These are phyloP conservation scores for Petunia hybrid DNA, from an alignment of 305 asterid genomes.

Conservation along the genomic window DNA sequence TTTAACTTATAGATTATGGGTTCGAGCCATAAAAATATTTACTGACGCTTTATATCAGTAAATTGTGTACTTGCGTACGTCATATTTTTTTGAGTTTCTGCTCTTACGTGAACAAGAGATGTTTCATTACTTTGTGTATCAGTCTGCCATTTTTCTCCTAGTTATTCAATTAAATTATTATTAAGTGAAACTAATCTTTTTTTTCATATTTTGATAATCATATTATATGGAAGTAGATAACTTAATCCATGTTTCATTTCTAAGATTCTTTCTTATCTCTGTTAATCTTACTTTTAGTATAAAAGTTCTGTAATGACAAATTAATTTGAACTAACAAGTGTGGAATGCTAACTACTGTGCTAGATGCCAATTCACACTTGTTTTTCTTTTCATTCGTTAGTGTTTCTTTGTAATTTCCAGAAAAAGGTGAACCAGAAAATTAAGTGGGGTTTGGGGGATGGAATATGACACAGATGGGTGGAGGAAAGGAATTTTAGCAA, in stretches of 20 bases:
- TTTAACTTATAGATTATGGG: too few species aligned
- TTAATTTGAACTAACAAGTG: not conserved
- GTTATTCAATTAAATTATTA: not conserved
- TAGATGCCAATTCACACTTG: not conserved
- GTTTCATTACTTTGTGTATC: too few species aligned
- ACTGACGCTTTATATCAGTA: too few species aligned
- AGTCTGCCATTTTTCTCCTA: too few species aligned
- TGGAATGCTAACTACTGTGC: not conserved
- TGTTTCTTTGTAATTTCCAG: not conserved
- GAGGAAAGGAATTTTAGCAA: not conserved
- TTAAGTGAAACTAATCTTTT: not conserved
- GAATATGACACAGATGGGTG: conserved; percentile 17
- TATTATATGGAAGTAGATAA: conserved; percentile 22
- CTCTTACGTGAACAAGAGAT: too few species aligned
- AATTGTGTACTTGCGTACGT: too few species aligned
- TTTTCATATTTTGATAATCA: not conserved
- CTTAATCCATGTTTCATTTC: not conserved
- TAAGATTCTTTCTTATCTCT: conserved; percentile 21
- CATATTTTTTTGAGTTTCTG: too few species aligned
- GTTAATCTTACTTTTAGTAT: not conserved
- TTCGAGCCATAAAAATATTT: too few species aligned
- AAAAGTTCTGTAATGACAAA: not conserved
- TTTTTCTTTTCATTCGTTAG: not conserved
- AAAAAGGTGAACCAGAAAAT: conserved; percentile 22
- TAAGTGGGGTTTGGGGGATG: conserved; percentile 12